A percentile compares a stretch with the other conserved stretches of the same genome.
These are phyloP conservation scores for Aspergillus sojae DNA, from an alignment of 2,329 filamentous ascomycete species.

Conservation along the genomic window DNA sequence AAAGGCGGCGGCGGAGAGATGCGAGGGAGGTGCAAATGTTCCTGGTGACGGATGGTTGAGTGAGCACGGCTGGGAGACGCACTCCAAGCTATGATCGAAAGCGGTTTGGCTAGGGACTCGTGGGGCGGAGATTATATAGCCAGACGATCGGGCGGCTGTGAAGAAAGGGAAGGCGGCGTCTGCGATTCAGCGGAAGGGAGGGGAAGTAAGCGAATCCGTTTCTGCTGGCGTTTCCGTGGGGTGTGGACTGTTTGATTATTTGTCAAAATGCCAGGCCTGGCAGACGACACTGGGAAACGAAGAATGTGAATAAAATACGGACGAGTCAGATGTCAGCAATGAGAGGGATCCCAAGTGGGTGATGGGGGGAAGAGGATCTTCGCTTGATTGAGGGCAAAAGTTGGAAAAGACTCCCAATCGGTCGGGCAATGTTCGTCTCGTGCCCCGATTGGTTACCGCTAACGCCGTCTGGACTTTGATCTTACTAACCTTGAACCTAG, in stretches of 20 bases:
- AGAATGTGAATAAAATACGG: background rate
- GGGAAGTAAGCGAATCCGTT: constrained; percentile 3
- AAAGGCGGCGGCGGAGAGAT: constrained; percentile 9
- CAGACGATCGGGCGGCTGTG: constrained; percentile 9
- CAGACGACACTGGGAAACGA: background rate
- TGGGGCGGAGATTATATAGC: constrained; percentile 5
- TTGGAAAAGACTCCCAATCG: background rate
- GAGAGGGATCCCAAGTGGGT: background rate
- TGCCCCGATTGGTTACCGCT: constrained; percentile 9
- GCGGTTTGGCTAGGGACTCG: constrained; percentile 2
- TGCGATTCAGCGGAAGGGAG: constrained; percentile 1
- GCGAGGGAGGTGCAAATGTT: constrained; percentile 7
- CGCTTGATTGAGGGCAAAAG: constrained; percentile 1
- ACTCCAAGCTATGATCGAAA: background rate
- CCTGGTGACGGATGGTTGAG: background rate
- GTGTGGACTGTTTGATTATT: background rate
- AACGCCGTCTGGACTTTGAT: background rate
- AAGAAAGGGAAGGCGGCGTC: constrained; percentile 11
- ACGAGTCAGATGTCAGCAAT: constrained; percentile 3
- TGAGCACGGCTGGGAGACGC: background rate
- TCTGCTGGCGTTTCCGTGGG: background rate
- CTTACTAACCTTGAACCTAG: background rate
- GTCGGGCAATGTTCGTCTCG: constrained; percentile 1
- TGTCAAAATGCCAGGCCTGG: background rate
- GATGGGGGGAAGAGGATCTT: background rate